Evolutionary conservation across 805 yeast genomes (phyloP), one percentile per base, ranked within the genome.

Genomic region (Isabelozyma rhagii): DNA sequence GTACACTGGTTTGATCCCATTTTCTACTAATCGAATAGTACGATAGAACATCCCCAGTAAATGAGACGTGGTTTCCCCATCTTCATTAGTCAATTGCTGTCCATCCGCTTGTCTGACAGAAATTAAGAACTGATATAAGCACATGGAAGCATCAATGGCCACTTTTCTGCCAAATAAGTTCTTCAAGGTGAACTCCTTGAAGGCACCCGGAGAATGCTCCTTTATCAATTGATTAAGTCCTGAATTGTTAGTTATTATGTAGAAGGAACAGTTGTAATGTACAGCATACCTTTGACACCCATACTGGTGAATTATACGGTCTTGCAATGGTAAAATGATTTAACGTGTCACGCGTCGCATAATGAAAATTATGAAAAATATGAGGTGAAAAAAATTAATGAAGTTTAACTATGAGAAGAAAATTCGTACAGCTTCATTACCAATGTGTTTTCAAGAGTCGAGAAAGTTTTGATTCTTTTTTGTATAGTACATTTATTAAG

Each of bases 61-160:
- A 66, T 94, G 99, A 0, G 97, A 88, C 0, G 89, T 74, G 1
- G 97, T 93, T 54, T 90, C 96, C 42, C 99, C 99, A 15, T 81
- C 81, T 39, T 89, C 97, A 54, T 82, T 87, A 21, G 94, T 84
- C 61, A 94, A 75, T 64, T 91, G 96, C 54, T 84, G 90, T n/a
- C 99, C 99, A 62, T 94, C 98, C 50, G 87, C 91, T 59, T 93
- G 98, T 63, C 99, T 80, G 4, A 94, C 99, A 0, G 98, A 97
- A 62, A 94, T 92, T 45, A 94, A 76, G 62, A 93, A 94, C 68
- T 94, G 99, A 65, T 94, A 94, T 40, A 94, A 76, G 56, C 96
- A 90, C 99, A 94, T 94, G 8, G 98, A 92, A 3, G 96, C 96
- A 71, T 88, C 93, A 52, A 94, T 92, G 51, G 99, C 99, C n/a